phyloP scores from a whole-genome alignment of 2,329 filamentous ascomycete genomes.

The Pseudogymnoascus sp. region DNA sequence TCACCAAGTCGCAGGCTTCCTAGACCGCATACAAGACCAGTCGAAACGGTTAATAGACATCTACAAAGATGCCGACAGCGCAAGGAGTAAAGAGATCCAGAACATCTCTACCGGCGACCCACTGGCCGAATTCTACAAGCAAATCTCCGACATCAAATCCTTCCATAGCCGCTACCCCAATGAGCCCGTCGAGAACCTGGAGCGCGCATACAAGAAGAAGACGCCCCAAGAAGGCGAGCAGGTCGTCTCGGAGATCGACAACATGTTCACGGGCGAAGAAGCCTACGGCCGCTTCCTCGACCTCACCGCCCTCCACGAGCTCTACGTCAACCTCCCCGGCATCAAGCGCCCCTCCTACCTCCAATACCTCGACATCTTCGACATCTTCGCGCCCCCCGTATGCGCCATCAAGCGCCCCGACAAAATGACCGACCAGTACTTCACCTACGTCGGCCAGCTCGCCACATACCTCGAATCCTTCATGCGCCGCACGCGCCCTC shows the following conservation, averaged over 20 bases:
- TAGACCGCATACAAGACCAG: constrained; percentile 81
- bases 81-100: constrained; percentile 73
- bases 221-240: constrained; percentile 58
- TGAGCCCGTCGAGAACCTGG: constrained; percentile 90
- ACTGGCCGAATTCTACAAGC: constrained; percentile 86
- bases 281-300: constrained; percentile 90
- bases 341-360: constrained; percentile 82
- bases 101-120: constrained; percentile 77
- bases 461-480: constrained; percentile 83
- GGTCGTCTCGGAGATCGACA: constrained; percentile 66
- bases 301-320: constrained; percentile 74
- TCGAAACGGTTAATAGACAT: constrained; percentile 74
- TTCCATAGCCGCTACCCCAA: constrained; percentile 91
- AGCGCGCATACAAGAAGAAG: constrained; percentile 77
- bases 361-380: constrained; percentile 88
- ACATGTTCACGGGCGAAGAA: constrained; percentile 94
- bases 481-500: constrained; percentile 72
- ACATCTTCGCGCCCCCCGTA: constrained; percentile 71
- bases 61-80: constrained; percentile 72
- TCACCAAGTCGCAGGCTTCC: constrained; percentile 82
- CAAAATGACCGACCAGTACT: constrained; percentile 89
- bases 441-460: constrained; percentile 76
- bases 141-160: constrained; percentile 72
- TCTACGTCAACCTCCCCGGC: constrained; percentile 82
- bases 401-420: constrained; percentile 70